Conservation (phyloP, 768 basidiomycete species). For the Rhizopogon vinicolor region DNA sequence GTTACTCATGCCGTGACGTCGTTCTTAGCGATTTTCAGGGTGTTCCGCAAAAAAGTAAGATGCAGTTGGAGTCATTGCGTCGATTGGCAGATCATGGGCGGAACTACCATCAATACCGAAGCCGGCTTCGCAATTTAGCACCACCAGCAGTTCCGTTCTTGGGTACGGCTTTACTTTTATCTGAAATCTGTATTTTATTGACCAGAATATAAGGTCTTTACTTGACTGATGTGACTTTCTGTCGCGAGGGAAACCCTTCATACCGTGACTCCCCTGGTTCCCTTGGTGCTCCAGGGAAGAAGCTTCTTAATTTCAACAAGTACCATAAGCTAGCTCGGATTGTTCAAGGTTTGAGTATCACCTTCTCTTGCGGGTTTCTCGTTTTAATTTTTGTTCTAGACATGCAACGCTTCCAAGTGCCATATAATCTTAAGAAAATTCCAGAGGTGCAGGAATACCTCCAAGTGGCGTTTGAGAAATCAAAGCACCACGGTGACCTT, state of each 20-base stretch:
- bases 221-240: slow-evolving; percentile 92
- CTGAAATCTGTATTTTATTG: background rate
- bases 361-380: background rate
- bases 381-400: slow-evolving; percentile 37
- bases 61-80: slow-evolving; percentile 73
- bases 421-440: slow-evolving; percentile 84
- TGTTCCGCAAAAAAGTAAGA: slow-evolving; percentile 79
- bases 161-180: slow-evolving; percentile 40
- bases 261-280: slow-evolving; percentile 78
- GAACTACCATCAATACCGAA: slow-evolving; percentile 90
- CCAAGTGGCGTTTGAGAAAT: slow-evolving; percentile 66
- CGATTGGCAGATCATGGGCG: slow-evolving; percentile 87
- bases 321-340: slow-evolving; percentile 89
- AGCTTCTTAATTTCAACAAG: slow-evolving; percentile 93
- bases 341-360: slow-evolving; percentile 54
- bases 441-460: slow-evolving; percentile 85
- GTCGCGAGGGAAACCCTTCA: slow-evolving; percentile 90
- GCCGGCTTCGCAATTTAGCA: slow-evolving; percentile 78
- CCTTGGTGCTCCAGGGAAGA: slow-evolving; percentile 68
- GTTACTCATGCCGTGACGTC: background rate
- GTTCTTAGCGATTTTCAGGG: slow-evolving; percentile 40
- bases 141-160: slow-evolving; percentile 96
- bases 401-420: slow-evolving; percentile 88
- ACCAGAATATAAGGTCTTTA: slow-evolving; percentile 56
- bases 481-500: slow-evolving; percentile 74